Base-by-base conservation (phyloP, 106 monocot species). In the Ottelia alismoides region DNA sequence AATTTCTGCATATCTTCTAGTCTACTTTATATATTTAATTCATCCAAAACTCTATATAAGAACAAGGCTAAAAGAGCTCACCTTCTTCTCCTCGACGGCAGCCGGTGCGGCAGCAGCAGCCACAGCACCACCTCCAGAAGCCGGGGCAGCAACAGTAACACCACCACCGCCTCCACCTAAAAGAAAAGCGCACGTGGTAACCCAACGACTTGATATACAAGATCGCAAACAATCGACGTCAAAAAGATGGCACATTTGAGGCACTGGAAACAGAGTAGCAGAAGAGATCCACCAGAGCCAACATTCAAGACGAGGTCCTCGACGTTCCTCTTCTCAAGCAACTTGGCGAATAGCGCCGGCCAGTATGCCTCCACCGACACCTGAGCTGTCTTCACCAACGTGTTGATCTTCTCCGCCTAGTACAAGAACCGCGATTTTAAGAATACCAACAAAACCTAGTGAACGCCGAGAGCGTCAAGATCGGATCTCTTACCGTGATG, bases 281-380 rank as follows among this genome's bases (percentile, higher is more conserved):
- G 28, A 0, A 23, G 11, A 22, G 52, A 17, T 22, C 14, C 4
- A 78, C 78, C 72, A 25, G 72, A 72, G 58, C 72, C 67, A 28
- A 62, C 62, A 57, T 56, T 68, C 51, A 69, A 30, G 68, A 78
- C 58, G 67, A 78, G 78, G n/a, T n/a, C n/a, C n/a, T n/a, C n/a
- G n/a, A n/a, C n/a, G n/a, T n/a, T n/a, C n/a, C n/a, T n/a, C n/a
- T n/a, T n/a, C n/a, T n/a, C n/a, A 20, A 78, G 64, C 27, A 78
- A 72, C 68, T 72, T 78, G 26, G 71, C 72, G 31, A 78, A 78
- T 35, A 78, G 72, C 3, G 58, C 31, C 0, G 78, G 51, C 78
- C 78, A 78, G 68, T 72, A 72, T 10, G 78, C 29, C 7, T 78
- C 78, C 28, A 72, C 45, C 28, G 56, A 58, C 35, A 40, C 35